Evolutionary conservation across 257 asterid species (phyloP).

Genomic region (Solanum peruvianum): DNA sequence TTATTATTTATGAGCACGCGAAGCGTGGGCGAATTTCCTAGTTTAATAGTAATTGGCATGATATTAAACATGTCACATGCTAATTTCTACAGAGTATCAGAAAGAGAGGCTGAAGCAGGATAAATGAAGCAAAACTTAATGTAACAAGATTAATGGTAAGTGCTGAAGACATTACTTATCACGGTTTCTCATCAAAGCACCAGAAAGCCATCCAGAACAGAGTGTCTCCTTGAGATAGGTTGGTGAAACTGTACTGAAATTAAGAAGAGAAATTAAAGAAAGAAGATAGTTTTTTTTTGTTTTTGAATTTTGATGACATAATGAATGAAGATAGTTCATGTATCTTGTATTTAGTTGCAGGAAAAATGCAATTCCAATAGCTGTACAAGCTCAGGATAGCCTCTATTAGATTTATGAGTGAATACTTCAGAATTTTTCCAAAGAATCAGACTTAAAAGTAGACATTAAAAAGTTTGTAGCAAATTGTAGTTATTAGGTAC

Average conservation of each 20-base stretch:
- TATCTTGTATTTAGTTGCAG: neutral
- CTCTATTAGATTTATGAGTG: neutral
- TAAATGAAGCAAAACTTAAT: neutral
- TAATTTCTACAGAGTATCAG: neutral
- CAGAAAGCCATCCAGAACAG: conserved; percentile 86
- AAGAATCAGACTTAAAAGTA: neutral
- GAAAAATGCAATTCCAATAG: neutral
- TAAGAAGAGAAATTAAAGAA: conserved; percentile 12
- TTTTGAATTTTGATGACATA: neutral
- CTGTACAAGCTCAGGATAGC: neutral
- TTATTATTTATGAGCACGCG: no score
- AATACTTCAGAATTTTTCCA: neutral
- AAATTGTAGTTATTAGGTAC: neutral
- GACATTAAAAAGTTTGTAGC: neutral
- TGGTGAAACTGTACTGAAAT: conserved; percentile 82
- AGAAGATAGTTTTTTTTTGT: neutral
- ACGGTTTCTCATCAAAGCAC: conserved; percentile 56
- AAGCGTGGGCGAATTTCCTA: no score
- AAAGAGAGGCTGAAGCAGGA: neutral
- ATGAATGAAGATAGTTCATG: neutral
- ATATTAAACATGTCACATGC: neutral
- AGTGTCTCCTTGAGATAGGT: conserved; percentile 87
- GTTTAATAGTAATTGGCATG: neutral
- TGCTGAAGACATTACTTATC: conserved; percentile 47
- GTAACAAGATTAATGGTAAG: neutral